These are phyloP conservation scores for Naganishia cerealis DNA, from an alignment of 1,284 basidiomycete species.

Conservation along the genomic window DNA sequence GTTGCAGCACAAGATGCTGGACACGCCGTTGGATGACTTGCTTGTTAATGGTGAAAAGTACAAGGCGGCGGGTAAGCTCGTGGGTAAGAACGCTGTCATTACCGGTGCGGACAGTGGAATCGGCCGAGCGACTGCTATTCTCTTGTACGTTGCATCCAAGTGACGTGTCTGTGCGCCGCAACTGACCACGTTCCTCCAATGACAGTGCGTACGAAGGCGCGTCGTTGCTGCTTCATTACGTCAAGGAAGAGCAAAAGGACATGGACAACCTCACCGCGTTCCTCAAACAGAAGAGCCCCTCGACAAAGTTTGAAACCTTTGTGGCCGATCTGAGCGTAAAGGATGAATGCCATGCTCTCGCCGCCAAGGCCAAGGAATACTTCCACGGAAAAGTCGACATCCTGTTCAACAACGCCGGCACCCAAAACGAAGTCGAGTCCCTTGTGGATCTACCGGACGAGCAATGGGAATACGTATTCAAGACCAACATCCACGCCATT, in stretches of 20 bases:
- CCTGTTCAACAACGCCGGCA: slow-evolving; percentile 62
- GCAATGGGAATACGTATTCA: slow-evolving; percentile 62
- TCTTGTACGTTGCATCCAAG: slow-evolving; percentile 38
- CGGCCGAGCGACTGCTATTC: slow-evolving; percentile 51
- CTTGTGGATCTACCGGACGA: slow-evolving; percentile 57
- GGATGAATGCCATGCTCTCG: slow-evolving; percentile 55
- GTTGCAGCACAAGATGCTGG: slow-evolving; percentile 41
- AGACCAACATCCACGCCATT: slow-evolving; percentile 58
- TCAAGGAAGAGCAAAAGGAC: slow-evolving; percentile 60
- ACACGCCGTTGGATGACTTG: slow-evolving; percentile 58
- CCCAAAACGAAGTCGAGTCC: slow-evolving; percentile 58
- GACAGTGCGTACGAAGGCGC: slow-evolving; percentile 62
- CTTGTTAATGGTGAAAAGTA: slow-evolving; percentile 57
- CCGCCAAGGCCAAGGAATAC: slow-evolving; percentile 56
- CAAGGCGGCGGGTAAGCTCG: slow-evolving; percentile 54
- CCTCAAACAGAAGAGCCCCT: slow-evolving; percentile 55
- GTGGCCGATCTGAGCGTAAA: slow-evolving; percentile 58
- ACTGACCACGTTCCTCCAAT: neutral
- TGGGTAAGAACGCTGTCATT: slow-evolving; percentile 54
- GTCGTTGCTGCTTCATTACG: slow-evolving; percentile 60
- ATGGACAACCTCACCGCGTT: slow-evolving; percentile 53
- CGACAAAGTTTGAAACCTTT: slow-evolving; percentile 55
- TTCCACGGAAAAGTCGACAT: slow-evolving; percentile 56
- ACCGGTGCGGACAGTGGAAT: slow-evolving; percentile 57
- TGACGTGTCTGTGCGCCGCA: neutral